These are phyloP conservation scores for Sergeia podlipaevii DNA, from an alignment of 208 protist genomes.

Conservation along the genomic window DNA sequence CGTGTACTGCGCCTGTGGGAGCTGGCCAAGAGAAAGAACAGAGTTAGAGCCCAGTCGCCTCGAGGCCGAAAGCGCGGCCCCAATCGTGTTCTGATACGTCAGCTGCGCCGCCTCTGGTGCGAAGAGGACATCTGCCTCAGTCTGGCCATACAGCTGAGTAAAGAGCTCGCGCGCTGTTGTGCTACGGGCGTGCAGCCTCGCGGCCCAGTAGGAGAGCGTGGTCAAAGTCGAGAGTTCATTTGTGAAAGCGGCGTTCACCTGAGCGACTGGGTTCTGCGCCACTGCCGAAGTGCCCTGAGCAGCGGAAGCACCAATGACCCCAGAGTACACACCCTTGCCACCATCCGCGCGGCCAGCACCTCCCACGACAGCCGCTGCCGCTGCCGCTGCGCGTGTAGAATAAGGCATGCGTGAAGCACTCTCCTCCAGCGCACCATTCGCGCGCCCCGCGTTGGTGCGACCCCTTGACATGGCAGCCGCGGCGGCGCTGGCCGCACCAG, in stretches of 20 bases:
- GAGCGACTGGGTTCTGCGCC: slow-evolving; percentile 31
- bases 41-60: slow-evolving; percentile 1
- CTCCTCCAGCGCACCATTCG: not conserved
- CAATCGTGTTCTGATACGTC: not conserved
- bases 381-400: not conserved
- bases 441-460: not conserved
- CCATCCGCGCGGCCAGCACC: not conserved
- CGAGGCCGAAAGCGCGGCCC: slow-evolving; percentile 8
- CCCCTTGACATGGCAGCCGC: slow-evolving; percentile 4
- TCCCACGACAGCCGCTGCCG: not conserved
- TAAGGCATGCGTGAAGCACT: not conserved
- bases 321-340: not conserved
- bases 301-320: not conserved
- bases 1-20: no score
- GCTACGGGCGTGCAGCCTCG: slow-evolving; percentile 48
- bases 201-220: slow-evolving; percentile 45
- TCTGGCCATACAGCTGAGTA: slow-evolving; percentile 56
- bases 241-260: slow-evolving; percentile 61
- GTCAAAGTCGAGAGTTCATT: slow-evolving; percentile 62
- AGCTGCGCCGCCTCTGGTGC: slow-evolving; percentile 5
- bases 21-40: no score
- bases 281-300: slow-evolving; percentile 4
- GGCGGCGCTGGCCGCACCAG: slow-evolving; percentile 1
- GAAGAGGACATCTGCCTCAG: slow-evolving; percentile 68
- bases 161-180: slow-evolving; percentile 54